phyloP scores from a whole-genome alignment of 2,329 filamentous ascomycete genomes.

The Trichoderma arundinaceum region DNA sequence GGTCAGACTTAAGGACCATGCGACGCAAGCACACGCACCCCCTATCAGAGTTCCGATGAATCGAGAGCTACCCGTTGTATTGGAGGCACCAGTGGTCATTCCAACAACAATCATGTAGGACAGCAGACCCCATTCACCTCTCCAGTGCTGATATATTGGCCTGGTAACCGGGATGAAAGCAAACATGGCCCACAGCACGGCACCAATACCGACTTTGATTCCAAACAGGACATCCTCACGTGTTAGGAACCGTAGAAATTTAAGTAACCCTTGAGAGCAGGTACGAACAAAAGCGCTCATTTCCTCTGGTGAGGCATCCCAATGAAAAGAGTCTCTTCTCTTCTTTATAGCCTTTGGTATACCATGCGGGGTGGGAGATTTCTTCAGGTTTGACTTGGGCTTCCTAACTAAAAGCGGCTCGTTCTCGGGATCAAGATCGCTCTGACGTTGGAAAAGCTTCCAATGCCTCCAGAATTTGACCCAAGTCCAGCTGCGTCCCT shows the following conservation, averaged over 20 bases:
- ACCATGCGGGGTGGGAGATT: slow-evolving; percentile 61
- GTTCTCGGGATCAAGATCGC: slow-evolving; percentile 50
- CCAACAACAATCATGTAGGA: slow-evolving; percentile 98
- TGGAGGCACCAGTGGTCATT: slow-evolving; percentile 96
- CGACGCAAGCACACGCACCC: slow-evolving; percentile 72
- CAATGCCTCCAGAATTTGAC: slow-evolving; percentile 70
- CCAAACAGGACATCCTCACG: slow-evolving; percentile 74
- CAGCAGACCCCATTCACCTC: slow-evolving; percentile 94
- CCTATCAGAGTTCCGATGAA: slow-evolving; percentile 87
- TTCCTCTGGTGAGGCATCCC: slow-evolving; percentile 59
- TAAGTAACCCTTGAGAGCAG: slow-evolving; percentile 54
- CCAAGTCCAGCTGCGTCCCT: slow-evolving; percentile 79
- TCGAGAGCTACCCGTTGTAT: slow-evolving; percentile 86
- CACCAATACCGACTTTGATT: slow-evolving; percentile 90
- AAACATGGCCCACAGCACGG: slow-evolving; percentile 85
- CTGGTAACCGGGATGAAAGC: slow-evolving; percentile 81
- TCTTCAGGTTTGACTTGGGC: slow-evolving; percentile 54
- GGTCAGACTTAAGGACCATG: slow-evolving; percentile 78
- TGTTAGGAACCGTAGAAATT: slow-evolving; percentile 54
- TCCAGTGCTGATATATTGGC: slow-evolving; percentile 82
- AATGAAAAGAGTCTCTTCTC: slow-evolving; percentile 60
- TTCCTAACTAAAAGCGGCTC: slow-evolving; percentile 49
- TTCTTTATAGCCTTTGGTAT: slow-evolving; percentile 60
- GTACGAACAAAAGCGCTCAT: slow-evolving; percentile 52
- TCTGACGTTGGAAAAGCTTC: slow-evolving; percentile 20